Percentiles rank a stretch among this genome's conserved stretches.
phyloP scores from a whole-genome alignment of 176 grass and related monocot species.

The Musa schizocarpa region DNA sequence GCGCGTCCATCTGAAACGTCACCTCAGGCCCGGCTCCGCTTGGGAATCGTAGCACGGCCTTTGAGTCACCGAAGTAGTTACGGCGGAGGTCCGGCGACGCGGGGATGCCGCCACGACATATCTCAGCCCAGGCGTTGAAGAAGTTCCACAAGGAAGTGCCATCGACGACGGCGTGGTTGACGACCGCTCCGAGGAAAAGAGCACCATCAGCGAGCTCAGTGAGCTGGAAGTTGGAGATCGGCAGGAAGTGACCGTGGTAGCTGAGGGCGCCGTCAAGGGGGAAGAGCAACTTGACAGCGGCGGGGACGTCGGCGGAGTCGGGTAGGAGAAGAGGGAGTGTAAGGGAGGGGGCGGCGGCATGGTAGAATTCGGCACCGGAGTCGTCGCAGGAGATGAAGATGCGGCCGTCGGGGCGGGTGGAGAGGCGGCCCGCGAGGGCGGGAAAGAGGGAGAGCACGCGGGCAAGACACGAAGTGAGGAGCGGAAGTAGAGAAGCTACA shows the following conservation, averaged over 20 bases:
- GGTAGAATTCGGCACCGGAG: conserved; percentile 55
- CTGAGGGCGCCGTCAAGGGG: conserved; percentile 65
- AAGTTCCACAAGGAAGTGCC: conserved; percentile 23
- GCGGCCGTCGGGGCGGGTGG: conserved; percentile 53
- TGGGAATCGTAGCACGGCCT: conserved; percentile 44
- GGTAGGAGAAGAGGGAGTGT: conserved; percentile 48
- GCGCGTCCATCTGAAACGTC: conserved; percentile 61
- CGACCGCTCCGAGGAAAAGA: conserved; percentile 58
- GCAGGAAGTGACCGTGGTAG: conserved; percentile 62
- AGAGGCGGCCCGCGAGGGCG: conserved; percentile 55
- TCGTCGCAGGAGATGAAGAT: conserved; percentile 72
- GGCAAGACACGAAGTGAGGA: conserved; percentile 53
- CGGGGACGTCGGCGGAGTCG: conserved; percentile 48
- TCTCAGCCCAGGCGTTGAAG: conserved; percentile 60
- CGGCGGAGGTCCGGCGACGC: conserved; percentile 49
- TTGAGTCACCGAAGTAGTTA: conserved; percentile 34
- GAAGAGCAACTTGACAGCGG: conserved; percentile 50
- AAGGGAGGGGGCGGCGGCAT: conserved; percentile 43
- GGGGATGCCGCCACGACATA: conserved; percentile 53
- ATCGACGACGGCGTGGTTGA: too few species aligned
- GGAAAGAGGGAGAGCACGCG: conserved; percentile 10
- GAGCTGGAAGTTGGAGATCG: conserved; percentile 68
- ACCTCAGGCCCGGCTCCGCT: conserved; percentile 43
- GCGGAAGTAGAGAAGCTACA: conserved; percentile 76
- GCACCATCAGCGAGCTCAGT: conserved; percentile 66